Base-by-base conservation (phyloP, 2,329 filamentous ascomycete genomes). In the Ophioceras dolichostomum region DNA sequence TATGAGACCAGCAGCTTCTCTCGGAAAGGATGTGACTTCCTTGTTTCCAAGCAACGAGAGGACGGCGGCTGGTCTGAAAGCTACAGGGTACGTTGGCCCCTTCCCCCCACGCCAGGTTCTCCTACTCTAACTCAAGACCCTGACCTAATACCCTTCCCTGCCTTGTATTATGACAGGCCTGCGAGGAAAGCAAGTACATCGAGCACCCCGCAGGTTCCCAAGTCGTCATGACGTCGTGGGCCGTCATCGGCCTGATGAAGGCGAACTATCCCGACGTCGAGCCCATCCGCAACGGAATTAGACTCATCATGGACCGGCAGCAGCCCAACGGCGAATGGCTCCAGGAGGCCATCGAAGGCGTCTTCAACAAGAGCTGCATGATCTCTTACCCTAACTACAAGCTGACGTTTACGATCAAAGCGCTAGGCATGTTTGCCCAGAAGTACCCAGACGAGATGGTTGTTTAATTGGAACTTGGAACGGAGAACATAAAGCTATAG, bases 311-410 rank as follows among this genome's bases (percentile, higher is more conserved):
- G 79, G 62, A 70, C 21, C 73, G 89, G 34, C 91, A 98, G 63
- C 79, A 86, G 57, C 55, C 67, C 3, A 94, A 94, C 52, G 91
- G 91, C 24, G 88, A 95, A 62, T 98, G 91, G 91, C 56, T 83
- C 47, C 88, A 95, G 55, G 91, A 96, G 59, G 80, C 83, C 1
- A 96, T 98, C 49, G 91, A 98, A 58, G 91, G 91, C 2, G 91
- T 98, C 10, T 98, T 98, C 62, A 98, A 98, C 62, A 94, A 95
- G 67, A 91, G 80, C 51, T 96, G 89, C 68, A 96, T 95, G 86
- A 98, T 98, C 46, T 91, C 86, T 1, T 98, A 98, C 54, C 89
- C 89, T 31, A 98, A 98, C 67, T 98, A 98, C 68, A 98, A 96
- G 65, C 91, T 94, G 57, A 83, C 82, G 41, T 98, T 95, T 60